phyloP scores from a whole-genome alignment of 257 asterid species.

The Solanum dulcamara region DNA sequence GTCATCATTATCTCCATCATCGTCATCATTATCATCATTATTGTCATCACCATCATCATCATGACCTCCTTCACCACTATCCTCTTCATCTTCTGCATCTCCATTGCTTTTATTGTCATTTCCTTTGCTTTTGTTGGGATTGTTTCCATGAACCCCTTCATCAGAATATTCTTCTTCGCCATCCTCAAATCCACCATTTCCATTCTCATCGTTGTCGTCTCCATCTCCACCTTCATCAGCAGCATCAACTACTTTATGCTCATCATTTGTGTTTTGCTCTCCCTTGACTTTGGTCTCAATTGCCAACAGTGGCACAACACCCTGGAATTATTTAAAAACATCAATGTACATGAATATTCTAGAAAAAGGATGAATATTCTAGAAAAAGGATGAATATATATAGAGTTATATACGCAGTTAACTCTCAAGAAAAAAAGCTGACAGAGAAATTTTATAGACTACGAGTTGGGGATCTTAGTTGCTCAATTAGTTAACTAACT shows the following conservation, averaged over 20 bases:
- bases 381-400: too few species aligned
- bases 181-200: conserved; percentile 15
- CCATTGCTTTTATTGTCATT: conserved; percentile 21
- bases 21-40: not conserved
- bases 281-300: conserved; percentile 10
- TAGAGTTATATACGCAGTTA: too few species aligned
- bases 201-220: conserved; percentile 12
- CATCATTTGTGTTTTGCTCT: not conserved
- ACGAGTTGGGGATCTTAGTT: not conserved
- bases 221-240: conserved; percentile 34
- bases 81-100: conserved; percentile 15
- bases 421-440: not conserved
- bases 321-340: conserved; percentile 3
- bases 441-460: not conserved
- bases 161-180: conserved; percentile 29
- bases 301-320: conserved; percentile 7
- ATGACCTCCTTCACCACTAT: conserved; percentile 16
- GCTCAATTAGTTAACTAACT: too few species aligned
- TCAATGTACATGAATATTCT: not conserved
- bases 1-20: conserved; percentile 7
- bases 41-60: conserved; percentile 6
- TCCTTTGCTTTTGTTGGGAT: conserved; percentile 29
- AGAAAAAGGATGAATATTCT: not conserved
- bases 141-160: conserved; percentile 24
- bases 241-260: conserved; percentile 30